Evolutionary conservation across 1,284 basidiomycete species (phyloP), one percentile per base, ranked within the genome.

Genomic region (Baeospora myosura): DNA sequence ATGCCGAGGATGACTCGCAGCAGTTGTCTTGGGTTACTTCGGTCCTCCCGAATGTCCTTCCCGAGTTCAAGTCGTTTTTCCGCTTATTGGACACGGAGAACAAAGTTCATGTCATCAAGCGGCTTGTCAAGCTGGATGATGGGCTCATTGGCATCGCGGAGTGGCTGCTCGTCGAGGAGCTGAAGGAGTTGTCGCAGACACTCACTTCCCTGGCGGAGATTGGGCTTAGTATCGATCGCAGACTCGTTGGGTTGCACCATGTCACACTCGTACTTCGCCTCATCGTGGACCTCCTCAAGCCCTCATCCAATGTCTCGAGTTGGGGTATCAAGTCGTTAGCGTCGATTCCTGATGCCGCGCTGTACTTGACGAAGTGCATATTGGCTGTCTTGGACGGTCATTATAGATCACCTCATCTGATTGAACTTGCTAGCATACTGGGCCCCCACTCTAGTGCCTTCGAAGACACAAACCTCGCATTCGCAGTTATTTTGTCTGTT

Each of bases 81-180:
- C 64, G 62, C 3, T 57, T 70, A 3, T 61, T 86, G 29, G 75
- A 81, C 43, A 63, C 71, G 1, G 71, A 76, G 41, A 71, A 65
- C 42, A 75, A 71, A 52, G 62, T 69, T 2, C 65, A 69, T 32
- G 59, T 87, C 25, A 55, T 85, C n/a, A 60, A 69, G 38, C 68
- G 75, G 3, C 64, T 88, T 3, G 63, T 73, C 18, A 63, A 59
- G 16, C 55, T 87, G 10, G 85, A 88, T 49, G 58, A 67, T 3
- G 78, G 74, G 3, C 56, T 67, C 8, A 62, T 76, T 4, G 77
- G 76, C 1, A 55, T 86, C 3, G 81, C 76, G n/a, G 79, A 84
- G 46, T 88, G 81, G 81, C 50, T 88, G 18, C 51, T 88, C 5
- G 53, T 62, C 17, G 73, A 80, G 48, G 81, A 85, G 48, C 49